Conservation (phyloP, 352 stramenopile species). For the Phytophthora fragariaefolia region DNA sequence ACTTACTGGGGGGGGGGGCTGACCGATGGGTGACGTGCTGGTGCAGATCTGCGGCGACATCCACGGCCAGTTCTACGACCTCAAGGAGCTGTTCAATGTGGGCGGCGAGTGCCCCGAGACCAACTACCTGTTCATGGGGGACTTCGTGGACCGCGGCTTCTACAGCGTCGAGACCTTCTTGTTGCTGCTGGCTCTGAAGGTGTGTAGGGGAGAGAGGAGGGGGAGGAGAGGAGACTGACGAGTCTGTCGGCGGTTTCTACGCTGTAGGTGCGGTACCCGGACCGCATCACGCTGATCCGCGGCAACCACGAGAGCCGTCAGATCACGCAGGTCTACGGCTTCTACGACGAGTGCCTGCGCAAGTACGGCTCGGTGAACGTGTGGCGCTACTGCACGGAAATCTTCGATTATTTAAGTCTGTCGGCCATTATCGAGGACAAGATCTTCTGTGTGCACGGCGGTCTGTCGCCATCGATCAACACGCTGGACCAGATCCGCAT, state of each 20-base stretch:
- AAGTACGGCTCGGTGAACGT: conserved; percentile 99
- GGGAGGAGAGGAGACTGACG: not conserved
- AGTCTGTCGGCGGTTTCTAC: conserved; percentile 5
- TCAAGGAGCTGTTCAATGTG: conserved; percentile 99
- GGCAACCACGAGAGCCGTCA: conserved; percentile 99
- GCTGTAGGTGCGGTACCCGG: conserved; percentile 94
- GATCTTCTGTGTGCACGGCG: conserved; percentile 99
- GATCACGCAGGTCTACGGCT: conserved; percentile 99
- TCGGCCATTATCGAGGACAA: conserved; percentile 99
- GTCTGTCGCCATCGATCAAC: conserved; percentile 94
- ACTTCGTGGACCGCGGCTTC: conserved; percentile 99
- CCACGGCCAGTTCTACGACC: conserved; percentile 99
- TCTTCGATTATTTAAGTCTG: conserved; percentile 99
- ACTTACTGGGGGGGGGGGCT: not conserved
- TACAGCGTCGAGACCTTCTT: conserved; percentile 99
- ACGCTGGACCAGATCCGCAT: conserved; percentile 92
- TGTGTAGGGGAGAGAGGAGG: conserved; percentile 40
- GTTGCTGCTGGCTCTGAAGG: conserved; percentile 98
- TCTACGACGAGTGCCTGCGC: conserved; percentile 99
- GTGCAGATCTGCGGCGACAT: conserved; percentile 99
- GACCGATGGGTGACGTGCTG: too few relatives aligned
- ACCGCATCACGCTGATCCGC: conserved; percentile 99
- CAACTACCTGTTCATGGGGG: conserved; percentile 99
- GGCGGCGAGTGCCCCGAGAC: conserved; percentile 98
- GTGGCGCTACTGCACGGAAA: conserved; percentile 99